Evolutionary conservation across 345 rosid genomes (phyloP).

Genomic region (Citrus trifoliata): DNA sequence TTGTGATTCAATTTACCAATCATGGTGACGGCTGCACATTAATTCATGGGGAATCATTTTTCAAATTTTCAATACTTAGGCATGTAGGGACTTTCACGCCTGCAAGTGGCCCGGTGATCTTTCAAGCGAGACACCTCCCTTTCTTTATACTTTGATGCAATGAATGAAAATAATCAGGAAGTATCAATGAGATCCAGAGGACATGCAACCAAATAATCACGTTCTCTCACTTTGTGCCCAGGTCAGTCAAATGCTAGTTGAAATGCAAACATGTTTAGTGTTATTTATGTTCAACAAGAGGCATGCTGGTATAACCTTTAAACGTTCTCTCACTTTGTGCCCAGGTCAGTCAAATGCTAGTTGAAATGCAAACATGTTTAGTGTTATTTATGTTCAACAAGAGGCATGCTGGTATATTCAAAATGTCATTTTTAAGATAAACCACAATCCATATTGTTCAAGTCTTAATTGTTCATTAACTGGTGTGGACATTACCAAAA

Average conservation of each 20-base stretch:
- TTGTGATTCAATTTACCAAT: not conserved
- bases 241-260: too few relatives aligned
- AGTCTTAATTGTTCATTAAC: not conserved
- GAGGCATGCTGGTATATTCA: not conserved
- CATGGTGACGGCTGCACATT: not conserved
- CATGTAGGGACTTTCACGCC: slow-evolving; percentile 63
- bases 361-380: not conserved
- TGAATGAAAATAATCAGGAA: slow-evolving; percentile 43
- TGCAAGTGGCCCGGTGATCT: slow-evolving; percentile 65
- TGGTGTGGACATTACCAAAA: not conserved
- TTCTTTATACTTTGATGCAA: slow-evolving; percentile 50
- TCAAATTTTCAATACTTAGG: slow-evolving; percentile 26
- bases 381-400: not conserved
- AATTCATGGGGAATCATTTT: not conserved
- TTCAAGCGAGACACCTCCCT: slow-evolving; percentile 52
- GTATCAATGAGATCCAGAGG: slow-evolving; percentile 33
- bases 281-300: too few relatives aligned
- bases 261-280: too few relatives aligned
- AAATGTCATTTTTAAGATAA: not conserved
- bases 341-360: slow-evolving; percentile 37
- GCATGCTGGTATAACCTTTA: too few relatives aligned
- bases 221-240: too few relatives aligned
- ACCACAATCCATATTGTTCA: not conserved
- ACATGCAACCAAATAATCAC: slow-evolving; percentile 49
- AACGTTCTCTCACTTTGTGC: too few relatives aligned